Percentiles rank a stretch among this genome's conserved stretches.
phyloP scores from a whole-genome alignment of 2,329 filamentous ascomycete genomes.

The Bipolaris cookei region DNA sequence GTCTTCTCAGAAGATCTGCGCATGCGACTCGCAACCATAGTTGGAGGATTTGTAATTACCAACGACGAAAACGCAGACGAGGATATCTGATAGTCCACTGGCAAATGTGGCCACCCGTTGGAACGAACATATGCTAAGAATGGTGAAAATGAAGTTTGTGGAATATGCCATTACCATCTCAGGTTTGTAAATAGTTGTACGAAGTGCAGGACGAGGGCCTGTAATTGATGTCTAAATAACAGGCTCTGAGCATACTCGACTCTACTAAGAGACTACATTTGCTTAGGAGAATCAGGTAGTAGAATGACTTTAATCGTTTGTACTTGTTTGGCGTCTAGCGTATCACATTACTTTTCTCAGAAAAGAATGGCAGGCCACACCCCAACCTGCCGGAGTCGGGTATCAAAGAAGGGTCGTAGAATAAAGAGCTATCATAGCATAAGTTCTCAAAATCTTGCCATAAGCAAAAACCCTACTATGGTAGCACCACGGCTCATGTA shows the following conservation, averaged over 20 bases:
- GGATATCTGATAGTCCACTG: neutral
- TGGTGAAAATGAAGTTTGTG: neutral
- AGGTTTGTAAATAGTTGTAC: neutral
- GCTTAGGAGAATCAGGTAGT: neutral
- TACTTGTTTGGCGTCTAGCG: too few relatives aligned
- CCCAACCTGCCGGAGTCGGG: too few relatives aligned
- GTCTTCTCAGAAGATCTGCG: too few relatives aligned
- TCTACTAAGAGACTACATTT: neutral
- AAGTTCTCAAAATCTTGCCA: neutral
- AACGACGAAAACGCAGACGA: conserved; percentile 11
- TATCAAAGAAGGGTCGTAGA: neutral
- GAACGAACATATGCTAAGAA: neutral
- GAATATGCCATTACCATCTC: neutral
- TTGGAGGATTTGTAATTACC: conserved; percentile 18
- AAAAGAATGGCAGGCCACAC: too few relatives aligned
- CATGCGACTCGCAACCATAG: conserved; percentile 21
- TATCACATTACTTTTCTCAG: too few relatives aligned
- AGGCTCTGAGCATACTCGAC: neutral
- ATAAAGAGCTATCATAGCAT: neutral
- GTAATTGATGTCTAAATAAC: neutral
- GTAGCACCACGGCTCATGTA: neutral
- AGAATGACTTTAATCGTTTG: too few relatives aligned
- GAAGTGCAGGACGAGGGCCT: neutral
- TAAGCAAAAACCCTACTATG: neutral
- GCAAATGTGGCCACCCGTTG: neutral